These are phyloP conservation scores for Euclidium syriacum DNA, from an alignment of 345 rosid species.

Conservation along the genomic window DNA sequence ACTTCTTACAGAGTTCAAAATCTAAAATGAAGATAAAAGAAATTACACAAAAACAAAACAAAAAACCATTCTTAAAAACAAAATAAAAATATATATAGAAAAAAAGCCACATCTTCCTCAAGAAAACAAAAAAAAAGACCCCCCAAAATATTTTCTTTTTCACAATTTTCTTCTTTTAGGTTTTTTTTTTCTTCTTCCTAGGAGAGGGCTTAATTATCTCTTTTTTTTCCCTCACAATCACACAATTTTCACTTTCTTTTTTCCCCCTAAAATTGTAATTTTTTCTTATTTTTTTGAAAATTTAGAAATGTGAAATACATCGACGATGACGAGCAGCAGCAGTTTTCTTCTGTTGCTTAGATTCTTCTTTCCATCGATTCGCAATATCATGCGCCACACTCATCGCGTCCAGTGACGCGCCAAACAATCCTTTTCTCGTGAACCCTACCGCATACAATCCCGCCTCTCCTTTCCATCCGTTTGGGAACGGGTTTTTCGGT, in stretches of 20 bases:
- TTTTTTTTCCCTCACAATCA: background rate
- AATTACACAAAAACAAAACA: slow-evolving; percentile 12
- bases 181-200: background rate
- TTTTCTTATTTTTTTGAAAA: background rate
- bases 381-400: slow-evolving; percentile 72
- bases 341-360: slow-evolving; percentile 54
- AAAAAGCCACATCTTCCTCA: slow-evolving; percentile 58
- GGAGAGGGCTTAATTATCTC: slow-evolving; percentile 53
- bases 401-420: slow-evolving; percentile 68
- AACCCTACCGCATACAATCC: slow-evolving; percentile 94
- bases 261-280: background rate
- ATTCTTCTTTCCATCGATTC: slow-evolving; percentile 62
- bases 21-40: slow-evolving; percentile 11
- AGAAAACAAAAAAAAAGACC: slow-evolving; percentile 21
- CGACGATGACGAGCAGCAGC: slow-evolving; percentile 67
- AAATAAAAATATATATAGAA: background rate
- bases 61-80: slow-evolving; percentile 23
- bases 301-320: slow-evolving; percentile 71
- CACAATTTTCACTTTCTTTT: background rate
- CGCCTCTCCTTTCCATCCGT: slow-evolving; percentile 80
- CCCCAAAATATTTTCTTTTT: background rate
- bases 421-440: slow-evolving; percentile 82
- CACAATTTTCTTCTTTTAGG: slow-evolving; percentile 1
- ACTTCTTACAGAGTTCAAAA: slow-evolving; percentile 30
- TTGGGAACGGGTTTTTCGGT: slow-evolving; percentile 68